Evolutionary conservation across 2,329 filamentous ascomycete species (phyloP).

Genomic region (Cladosporium sp.): DNA sequence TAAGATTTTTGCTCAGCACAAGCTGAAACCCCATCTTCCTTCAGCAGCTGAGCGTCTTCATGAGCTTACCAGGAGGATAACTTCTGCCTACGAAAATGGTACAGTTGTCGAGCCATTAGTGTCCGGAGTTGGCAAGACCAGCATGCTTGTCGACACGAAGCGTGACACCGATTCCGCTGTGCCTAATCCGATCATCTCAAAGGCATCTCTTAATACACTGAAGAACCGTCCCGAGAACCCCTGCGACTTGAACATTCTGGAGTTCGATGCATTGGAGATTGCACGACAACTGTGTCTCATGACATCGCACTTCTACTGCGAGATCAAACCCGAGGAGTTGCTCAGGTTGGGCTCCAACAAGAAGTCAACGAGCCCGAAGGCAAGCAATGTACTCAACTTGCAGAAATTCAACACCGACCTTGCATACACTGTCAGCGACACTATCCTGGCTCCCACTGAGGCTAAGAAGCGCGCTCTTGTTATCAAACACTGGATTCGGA

Average conservation of each 20-base stretch:
- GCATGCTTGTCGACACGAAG: slow-evolving; percentile 68
- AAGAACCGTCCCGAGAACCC: slow-evolving; percentile 73
- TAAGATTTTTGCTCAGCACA: slow-evolving; percentile 73
- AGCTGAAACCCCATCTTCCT: slow-evolving; percentile 68
- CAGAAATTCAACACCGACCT: slow-evolving; percentile 88
- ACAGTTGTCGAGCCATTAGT: slow-evolving; percentile 55
- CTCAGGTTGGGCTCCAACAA: slow-evolving; percentile 93
- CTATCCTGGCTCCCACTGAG: slow-evolving; percentile 83
- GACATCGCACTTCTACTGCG: slow-evolving; percentile 87
- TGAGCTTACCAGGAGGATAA: slow-evolving; percentile 78
- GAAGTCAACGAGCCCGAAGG: slow-evolving; percentile 66
- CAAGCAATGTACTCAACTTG: slow-evolving; percentile 91
- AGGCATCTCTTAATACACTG: slow-evolving; percentile 72
- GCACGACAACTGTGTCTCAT: slow-evolving; percentile 91
- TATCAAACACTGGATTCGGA: slow-evolving; percentile 98
- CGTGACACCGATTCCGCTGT: slow-evolving; percentile 39
- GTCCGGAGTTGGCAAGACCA: slow-evolving; percentile 86
- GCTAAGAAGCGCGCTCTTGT: slow-evolving; percentile 85
- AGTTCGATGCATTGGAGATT: slow-evolving; percentile 88
- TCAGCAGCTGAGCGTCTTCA: slow-evolving; percentile 76
- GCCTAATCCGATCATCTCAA: slow-evolving; percentile 69
- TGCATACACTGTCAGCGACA: slow-evolving; percentile 89
- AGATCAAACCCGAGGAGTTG: slow-evolving; percentile 88
- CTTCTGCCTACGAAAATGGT: slow-evolving; percentile 53
- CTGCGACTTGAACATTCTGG: slow-evolving; percentile 71